Conservation (phyloP, 148 eudicot species). For the Rhododendron ovatum region DNA sequence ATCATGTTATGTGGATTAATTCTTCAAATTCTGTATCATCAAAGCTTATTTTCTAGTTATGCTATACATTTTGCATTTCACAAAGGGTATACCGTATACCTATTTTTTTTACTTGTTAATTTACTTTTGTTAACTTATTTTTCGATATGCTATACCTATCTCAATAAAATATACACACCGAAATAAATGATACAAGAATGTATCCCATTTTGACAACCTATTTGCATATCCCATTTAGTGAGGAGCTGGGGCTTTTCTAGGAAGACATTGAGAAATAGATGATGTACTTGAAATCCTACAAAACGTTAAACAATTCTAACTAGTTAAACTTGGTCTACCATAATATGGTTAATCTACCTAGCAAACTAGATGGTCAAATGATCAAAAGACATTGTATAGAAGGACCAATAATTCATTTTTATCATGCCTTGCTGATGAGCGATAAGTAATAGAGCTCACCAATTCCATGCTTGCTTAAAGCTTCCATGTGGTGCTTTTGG, state of each 20-base stretch:
- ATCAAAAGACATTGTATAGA: not conserved
- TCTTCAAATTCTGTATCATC: no score
- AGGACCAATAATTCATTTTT: not conserved
- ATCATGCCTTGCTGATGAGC: not conserved
- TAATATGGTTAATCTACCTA: not conserved
- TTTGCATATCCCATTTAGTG: not conserved
- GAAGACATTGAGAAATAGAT: not conserved
- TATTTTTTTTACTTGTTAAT: no score
- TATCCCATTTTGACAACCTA: not conserved
- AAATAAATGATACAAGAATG: no score
- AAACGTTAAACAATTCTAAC: not conserved
- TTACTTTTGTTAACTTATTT: no score
- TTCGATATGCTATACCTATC: no score
- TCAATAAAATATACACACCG: no score
- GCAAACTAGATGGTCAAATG: not conserved
- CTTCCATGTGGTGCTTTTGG: conserved; percentile 87
- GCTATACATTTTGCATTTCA: no score
- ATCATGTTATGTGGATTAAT: no score
- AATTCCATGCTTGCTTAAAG: conserved; percentile 76
- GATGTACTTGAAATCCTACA: not conserved
- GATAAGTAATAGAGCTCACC: conserved; percentile 36
- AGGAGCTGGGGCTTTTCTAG: not conserved
- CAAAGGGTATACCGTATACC: no score
- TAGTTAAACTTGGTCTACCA: not conserved
- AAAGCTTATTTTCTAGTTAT: no score